Conservation (phyloP, 768 basidiomycete genomes). For the Boletus subparvulus region DNA sequence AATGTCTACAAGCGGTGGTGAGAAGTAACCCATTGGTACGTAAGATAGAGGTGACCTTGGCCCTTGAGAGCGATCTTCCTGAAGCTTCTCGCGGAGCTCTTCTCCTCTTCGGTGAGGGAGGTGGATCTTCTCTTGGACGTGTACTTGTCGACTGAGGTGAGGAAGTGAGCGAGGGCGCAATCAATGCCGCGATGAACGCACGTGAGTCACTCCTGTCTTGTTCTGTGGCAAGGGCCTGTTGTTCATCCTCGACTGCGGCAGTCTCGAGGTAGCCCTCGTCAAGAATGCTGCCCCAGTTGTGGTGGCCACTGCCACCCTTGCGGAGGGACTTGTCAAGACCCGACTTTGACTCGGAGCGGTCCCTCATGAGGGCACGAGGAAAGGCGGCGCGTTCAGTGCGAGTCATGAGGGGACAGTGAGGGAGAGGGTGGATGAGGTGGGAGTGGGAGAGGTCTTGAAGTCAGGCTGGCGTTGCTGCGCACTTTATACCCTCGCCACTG, state of each 20-base stretch:
- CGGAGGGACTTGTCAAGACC: constrained; percentile 70
- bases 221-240: constrained; percentile 42
- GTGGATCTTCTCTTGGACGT: constrained; percentile 41
- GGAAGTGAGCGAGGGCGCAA: constrained; percentile 7
- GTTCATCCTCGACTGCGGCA: constrained; percentile 59
- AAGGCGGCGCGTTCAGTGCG: constrained; percentile 73
- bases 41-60: constrained; percentile 38
- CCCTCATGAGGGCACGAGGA: constrained; percentile 70
- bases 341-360: constrained; percentile 77
- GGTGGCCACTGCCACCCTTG: constrained; percentile 77
- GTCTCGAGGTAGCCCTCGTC: constrained; percentile 63
- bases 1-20: constrained; percentile 27
- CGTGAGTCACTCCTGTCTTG: constrained; percentile 19
- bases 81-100: constrained; percentile 60
- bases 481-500: constrained; percentile 21
- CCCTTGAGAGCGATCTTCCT: constrained; percentile 73
- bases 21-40: neutral
- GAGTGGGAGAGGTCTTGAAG: neutral
- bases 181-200: constrained; percentile 6
- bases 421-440: neutral
- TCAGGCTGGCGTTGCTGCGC: neutral
- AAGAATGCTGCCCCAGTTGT: constrained; percentile 81
- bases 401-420: constrained; percentile 53
- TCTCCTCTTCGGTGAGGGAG: constrained; percentile 61
- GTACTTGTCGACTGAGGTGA: constrained; percentile 21